Evolutionary conservation across 129 eudicot species (phyloP), one percentile per base, ranked within the genome.

Genomic region (Flaveria trinervia): DNA sequence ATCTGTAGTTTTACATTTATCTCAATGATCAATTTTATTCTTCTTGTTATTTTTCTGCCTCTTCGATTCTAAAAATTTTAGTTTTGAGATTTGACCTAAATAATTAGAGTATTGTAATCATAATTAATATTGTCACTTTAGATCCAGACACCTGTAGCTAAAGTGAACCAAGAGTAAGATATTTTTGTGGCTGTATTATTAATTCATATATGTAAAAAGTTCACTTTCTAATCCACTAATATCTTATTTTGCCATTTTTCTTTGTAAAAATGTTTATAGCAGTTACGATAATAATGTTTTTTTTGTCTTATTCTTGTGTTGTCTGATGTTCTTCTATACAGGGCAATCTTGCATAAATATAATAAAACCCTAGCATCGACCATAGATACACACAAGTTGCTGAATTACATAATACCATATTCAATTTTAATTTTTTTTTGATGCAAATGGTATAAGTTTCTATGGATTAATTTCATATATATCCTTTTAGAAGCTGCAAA

Each of bases 151-250:
- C 6, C 39, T 33, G 39, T 5, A 33, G 39, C 41, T 67, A 12
- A 67, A 67, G 10, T 68, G 81, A 49, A 68, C 55, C 10, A 16
- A 23, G 39, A 20, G 39, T 23, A 60, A 61, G 65, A 79, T 71
- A 62, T 7, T 30, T 12, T 25, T 15, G 57, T 23, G 55, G 68
- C 10, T 66, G 68, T 23, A 26, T 44, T 9, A 14, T 49, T 26
- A 7, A 8, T 45, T 44, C 33, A 39, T 4, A 51, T 74, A 14
- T 25, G 66, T 60, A 23, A 59, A 59, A 23, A 28, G 14, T 23
- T 59, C 39, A 23, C 39, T 59, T 25, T 59, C 9, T 59, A 59
- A 8, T 2, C 8, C 30, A 11, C 1, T 26, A 59, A 23, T 44
- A 11, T 59, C 28, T 15, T 72, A 62, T 14, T 62, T 30, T 64